These are phyloP conservation scores for Graphilbum sp. DNA, from an alignment of 2,329 filamentous ascomycete species.

Conservation along the genomic window DNA sequence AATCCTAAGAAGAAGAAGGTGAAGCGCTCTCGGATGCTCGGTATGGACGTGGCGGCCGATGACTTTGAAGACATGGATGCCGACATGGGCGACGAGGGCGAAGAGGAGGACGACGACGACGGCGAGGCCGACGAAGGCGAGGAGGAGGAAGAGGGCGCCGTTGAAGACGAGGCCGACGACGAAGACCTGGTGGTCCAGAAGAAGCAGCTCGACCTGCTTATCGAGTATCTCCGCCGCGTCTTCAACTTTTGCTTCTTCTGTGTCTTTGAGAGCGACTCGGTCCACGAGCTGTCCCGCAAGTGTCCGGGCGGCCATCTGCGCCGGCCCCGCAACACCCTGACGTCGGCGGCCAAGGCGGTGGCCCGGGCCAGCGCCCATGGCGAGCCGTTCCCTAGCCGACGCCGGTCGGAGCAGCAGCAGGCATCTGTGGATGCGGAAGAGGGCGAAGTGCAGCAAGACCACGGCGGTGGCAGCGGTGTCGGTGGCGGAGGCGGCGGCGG, in stretches of 20 bases:
- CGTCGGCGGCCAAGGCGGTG: constrained; percentile 65
- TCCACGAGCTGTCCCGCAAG: constrained; percentile 89
- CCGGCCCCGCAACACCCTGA: constrained; percentile 73
- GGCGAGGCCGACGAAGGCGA: constrained; percentile 63
- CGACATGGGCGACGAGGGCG: constrained; percentile 50
- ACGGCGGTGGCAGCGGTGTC: constrained; percentile 43
- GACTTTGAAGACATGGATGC: constrained; percentile 26
- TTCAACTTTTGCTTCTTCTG: constrained; percentile 99
- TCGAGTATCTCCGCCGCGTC: constrained; percentile 90
- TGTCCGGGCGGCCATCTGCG: constrained; percentile 95
- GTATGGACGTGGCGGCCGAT: constrained; percentile 45
- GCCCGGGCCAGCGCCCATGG: constrained; percentile 72
- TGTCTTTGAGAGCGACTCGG: constrained; percentile 94
- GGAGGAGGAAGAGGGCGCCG: constrained; percentile 65
- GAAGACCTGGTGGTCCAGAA: constrained; percentile 83
- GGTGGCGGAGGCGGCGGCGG: no score
- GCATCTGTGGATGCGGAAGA: constrained; percentile 37
- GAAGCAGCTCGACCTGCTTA: constrained; percentile 89
- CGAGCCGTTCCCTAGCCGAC: constrained; percentile 71
- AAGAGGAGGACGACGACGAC: constrained; percentile 51
- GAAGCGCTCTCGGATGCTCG: constrained; percentile 43
- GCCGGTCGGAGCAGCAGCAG: constrained; percentile 37
- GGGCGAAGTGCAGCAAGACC: constrained; percentile 42
- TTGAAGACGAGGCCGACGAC: constrained; percentile 73
- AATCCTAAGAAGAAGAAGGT: constrained; percentile 30